phyloP scores from a whole-genome alignment of 176 grass and related monocot species.

The Leersia perrieri region DNA sequence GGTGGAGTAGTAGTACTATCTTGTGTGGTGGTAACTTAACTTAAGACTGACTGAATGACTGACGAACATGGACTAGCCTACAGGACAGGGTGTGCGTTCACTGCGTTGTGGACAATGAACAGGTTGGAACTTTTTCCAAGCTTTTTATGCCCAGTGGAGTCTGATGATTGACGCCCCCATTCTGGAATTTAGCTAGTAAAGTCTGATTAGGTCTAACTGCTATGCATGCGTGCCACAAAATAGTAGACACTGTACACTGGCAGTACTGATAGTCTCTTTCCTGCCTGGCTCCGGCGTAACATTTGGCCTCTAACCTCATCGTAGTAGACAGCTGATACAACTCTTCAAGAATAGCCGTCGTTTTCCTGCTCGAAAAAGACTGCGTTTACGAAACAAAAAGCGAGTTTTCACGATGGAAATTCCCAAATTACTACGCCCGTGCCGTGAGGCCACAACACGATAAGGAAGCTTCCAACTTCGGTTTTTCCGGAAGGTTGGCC shows the following conservation, averaged over 20 bases:
- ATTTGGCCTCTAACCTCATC: neutral
- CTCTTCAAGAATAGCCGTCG: neutral
- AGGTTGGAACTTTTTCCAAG: neutral
- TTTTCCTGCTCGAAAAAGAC: neutral
- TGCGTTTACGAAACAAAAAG: neutral
- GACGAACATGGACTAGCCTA: slow-evolving; percentile 2
- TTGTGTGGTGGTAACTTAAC: neutral
- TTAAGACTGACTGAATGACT: neutral
- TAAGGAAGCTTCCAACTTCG: too few species aligned
- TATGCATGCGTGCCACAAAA: neutral
- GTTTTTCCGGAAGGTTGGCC: too few species aligned
- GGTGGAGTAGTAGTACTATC: neutral
- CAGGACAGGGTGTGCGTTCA: slow-evolving; percentile 4
- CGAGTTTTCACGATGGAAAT: neutral
- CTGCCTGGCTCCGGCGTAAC: neutral
- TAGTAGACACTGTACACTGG: neutral
- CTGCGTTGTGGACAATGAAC: too few species aligned
- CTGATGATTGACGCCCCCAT: neutral
- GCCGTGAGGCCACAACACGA: neutral
- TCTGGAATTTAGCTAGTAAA: neutral
- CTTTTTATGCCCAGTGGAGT: neutral
- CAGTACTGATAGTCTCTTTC: neutral
- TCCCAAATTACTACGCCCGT: too few species aligned
- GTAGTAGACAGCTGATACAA: neutral
- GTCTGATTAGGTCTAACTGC: slow-evolving; percentile 31